phyloP scores from a whole-genome alignment of 2,329 filamentous ascomycete genomes.

The Trichoderma oligosporum region DNA sequence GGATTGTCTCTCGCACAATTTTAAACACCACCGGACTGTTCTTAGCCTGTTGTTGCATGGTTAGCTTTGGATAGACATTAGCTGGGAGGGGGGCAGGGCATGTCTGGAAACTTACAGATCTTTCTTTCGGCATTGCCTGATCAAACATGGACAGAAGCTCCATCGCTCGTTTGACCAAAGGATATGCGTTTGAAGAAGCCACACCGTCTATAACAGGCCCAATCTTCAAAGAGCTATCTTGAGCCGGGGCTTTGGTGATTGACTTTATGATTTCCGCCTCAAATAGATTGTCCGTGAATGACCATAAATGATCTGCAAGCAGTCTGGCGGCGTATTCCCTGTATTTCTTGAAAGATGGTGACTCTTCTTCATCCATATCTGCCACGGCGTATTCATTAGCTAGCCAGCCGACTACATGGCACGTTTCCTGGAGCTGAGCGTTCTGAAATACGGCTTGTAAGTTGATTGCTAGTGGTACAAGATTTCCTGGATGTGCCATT shows the following conservation, averaged over 20 bases:
- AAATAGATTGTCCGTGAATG: slow-evolving; percentile 52
- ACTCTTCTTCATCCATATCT: slow-evolving; percentile 57
- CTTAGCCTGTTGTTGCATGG: slow-evolving; percentile 31
- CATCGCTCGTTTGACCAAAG: slow-evolving; percentile 55
- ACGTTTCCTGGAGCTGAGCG: slow-evolving; percentile 47
- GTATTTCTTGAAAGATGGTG: slow-evolving; percentile 50
- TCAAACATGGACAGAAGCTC: slow-evolving; percentile 61
- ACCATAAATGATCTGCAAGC: slow-evolving; percentile 55
- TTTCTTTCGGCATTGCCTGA: slow-evolving; percentile 60
- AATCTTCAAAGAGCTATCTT: slow-evolving; percentile 50
- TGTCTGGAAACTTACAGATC: slow-evolving; percentile 47
- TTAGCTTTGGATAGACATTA: slow-evolving; percentile 19
- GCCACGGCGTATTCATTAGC: slow-evolving; percentile 53
- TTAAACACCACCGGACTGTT: slow-evolving; percentile 56
- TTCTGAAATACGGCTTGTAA: slow-evolving; percentile 48
- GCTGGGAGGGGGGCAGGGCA: too few species aligned
- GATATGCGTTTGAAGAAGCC: slow-evolving; percentile 55
- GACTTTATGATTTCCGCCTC: slow-evolving; percentile 54
- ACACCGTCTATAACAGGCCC: slow-evolving; percentile 45
- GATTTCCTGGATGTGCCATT: slow-evolving; percentile 52
- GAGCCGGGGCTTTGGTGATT: slow-evolving; percentile 47
- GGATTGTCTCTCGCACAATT: slow-evolving; percentile 86
- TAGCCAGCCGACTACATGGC: slow-evolving; percentile 55
- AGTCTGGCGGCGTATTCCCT: slow-evolving; percentile 54
- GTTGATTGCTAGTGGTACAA: slow-evolving; percentile 49